A percentile compares a stretch with the other conserved stretches of the same genome.
These are phyloP conservation scores for Gaeumannomyces sp. DNA, from an alignment of 2,329 filamentous ascomycete species.

Conservation along the genomic window DNA sequence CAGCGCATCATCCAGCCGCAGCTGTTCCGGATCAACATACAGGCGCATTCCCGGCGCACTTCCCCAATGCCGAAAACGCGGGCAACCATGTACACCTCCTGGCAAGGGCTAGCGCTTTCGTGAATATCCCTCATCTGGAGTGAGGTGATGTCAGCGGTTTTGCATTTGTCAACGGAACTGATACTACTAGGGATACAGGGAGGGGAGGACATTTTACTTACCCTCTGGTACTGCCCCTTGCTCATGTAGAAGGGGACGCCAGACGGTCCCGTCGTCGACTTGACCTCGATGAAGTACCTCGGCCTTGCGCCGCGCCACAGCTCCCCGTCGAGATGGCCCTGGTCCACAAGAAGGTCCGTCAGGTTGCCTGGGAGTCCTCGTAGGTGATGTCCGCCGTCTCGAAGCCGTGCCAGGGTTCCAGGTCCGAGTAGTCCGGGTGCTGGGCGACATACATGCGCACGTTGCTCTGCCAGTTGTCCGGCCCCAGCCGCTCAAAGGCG, in stretches of 20 bases:
- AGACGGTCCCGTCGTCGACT: constrained; percentile 34
- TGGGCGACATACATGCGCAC: constrained; percentile 34
- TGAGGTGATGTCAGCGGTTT: constrained; percentile 2
- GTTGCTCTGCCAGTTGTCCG: constrained; percentile 40
- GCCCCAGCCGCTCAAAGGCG: constrained; percentile 28
- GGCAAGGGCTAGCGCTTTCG: background rate
- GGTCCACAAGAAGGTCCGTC: constrained; percentile 28
- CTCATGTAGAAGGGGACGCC: constrained; percentile 41
- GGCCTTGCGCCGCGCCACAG: constrained; percentile 24
- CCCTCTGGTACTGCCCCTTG: constrained; percentile 34
- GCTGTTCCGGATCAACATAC: constrained; percentile 31
- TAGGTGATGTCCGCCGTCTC: constrained; percentile 45
- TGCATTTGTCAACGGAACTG: constrained; percentile 10
- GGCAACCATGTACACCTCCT: constrained; percentile 25
- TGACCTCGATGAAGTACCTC: constrained; percentile 45
- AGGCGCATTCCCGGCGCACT: constrained; percentile 26
- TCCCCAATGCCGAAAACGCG: constrained; percentile 28
- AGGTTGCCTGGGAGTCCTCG: constrained; percentile 27
- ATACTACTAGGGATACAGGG: too few species aligned
- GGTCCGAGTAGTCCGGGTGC: constrained; percentile 33
- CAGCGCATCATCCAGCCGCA: constrained; percentile 19
- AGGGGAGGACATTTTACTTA: constrained; percentile 19
- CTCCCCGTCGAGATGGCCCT: constrained; percentile 25
- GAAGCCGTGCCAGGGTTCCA: constrained; percentile 31
- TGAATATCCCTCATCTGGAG: constrained; percentile 5